Evolutionary conservation across 345 rosid genomes (phyloP), one percentile per base, ranked within the genome.

Genomic region (Moringa oleifera): DNA sequence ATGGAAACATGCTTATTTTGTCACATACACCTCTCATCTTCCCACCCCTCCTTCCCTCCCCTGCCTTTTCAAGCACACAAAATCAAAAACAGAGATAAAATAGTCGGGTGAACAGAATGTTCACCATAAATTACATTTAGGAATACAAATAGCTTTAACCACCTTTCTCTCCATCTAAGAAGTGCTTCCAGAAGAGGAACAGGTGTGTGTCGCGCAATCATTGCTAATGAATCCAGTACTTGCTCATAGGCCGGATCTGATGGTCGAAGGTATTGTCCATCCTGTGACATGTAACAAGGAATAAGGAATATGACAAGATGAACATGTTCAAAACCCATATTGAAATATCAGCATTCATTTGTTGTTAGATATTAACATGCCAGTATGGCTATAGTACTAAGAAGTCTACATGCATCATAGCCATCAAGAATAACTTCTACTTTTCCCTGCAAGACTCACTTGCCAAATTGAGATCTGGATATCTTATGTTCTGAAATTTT

Each of bases 201-300:
- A 24, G 99, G 99, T 49, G 97, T 94, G 76, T 94, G 99, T 19
- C 85, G 86, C 0, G 99, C 97, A 81, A 90, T 75, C 97, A 94
- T 94, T 69, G 99, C 99, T 80, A 94, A 75, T 20, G 97, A 94
- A 85, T 88, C 97, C 51, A 94, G 65, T 53, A 94, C 99, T 80
- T 94, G 99, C 77, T 88, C 97, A 73, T 94, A 94, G 21, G 97
- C 96, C 62, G 97, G 99, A 68, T 94, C 95, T 20, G 97, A 83
- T 63, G 97, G 96, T 62, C 99, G 84, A 79, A 93, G 97, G 65
- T 90, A 93, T 69, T 88, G 97, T 49, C 98, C 97, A 86, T 93
- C 97, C 98, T 93, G 83, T 33, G 18, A 61, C 23, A 51, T 7
- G 37, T 55, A 51, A 41, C 17, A 61, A 55, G 49, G 55, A 25